Base-by-base conservation (phyloP, 371 early-diverging fungal species). In the Caulochytrium protostelioides region DNA sequence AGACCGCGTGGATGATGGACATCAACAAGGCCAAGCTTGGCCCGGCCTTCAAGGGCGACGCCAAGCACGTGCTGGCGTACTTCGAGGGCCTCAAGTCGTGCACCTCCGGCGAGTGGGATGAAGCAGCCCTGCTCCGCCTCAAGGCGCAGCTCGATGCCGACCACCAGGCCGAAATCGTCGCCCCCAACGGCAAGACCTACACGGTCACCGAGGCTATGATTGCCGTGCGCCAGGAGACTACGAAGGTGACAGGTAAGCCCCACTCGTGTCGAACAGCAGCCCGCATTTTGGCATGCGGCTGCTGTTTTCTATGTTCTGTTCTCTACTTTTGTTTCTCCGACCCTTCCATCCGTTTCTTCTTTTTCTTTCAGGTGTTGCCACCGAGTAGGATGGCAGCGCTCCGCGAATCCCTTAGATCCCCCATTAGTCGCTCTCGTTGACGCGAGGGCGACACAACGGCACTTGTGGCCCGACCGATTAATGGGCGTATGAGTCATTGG, bases 21-120 rank as follows among this genome's bases (percentile, higher is more conserved):
- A 64, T 86, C 57, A 82, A 87, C 72, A 84, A 86, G 65, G 74
- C 80, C 59, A 73, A 74, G 16, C 83, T 91, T 59, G 94, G 97
- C 27, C 81, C 86, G 34, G 73, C 73, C 28, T 83, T 83, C 55
- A 86, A 82, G 67, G 79, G 77, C 64, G 70, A 80, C 22, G 86
- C 89, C 40, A 83, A 85, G 68, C 59, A 64, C 31, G 82, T 97
- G 12, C 74, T 79, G 49, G 82, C 72, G 15, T 57, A 74, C 35
- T 50, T 95, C 20, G 56, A 65, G 41, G 26, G 60, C 3, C 53
- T 85, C 36, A 47, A 35, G 24, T n/a, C n/a, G 16, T 33, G 17
- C 9, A 5, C 18, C 13, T 17, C 14, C 9, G 35, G 36, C n/a
- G 29, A 29, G 13, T 62, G 62, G 56, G 42, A 59, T 22, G 52